These are phyloP conservation scores for Trichoderma sp. DNA, from an alignment of 2,329 filamentous ascomycete species.

Conservation along the genomic window DNA sequence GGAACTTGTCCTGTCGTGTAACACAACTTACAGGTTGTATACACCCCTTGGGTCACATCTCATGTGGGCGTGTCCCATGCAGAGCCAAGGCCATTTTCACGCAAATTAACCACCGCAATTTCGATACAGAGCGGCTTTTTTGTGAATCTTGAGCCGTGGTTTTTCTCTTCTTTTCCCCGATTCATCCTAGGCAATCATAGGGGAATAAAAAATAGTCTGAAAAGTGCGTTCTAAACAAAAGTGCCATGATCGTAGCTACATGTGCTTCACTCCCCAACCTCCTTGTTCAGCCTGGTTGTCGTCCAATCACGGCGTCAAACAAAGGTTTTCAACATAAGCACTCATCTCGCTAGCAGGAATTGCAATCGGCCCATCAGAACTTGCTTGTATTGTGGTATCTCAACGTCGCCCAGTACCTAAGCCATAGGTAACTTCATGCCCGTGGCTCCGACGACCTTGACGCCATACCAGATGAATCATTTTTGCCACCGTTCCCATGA, in stretches of 20 bases:
- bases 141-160: background rate
- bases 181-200: background rate
- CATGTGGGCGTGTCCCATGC: background rate
- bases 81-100: background rate
- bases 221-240: background rate
- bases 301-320: background rate
- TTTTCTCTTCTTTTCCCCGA: background rate
- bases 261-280: background rate
- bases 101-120: constrained; percentile 1
- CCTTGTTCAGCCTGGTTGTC: background rate
- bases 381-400: constrained; percentile 19
- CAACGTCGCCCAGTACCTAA: constrained; percentile 17
- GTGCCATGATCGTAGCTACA: background rate
- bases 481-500: background rate
- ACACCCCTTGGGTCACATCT: background rate
- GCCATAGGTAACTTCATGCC: constrained; percentile 28
- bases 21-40: background rate
- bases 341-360: background rate
- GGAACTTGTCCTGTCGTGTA: background rate
- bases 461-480: background rate
- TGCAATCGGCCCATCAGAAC: background rate
- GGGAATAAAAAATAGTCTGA: background rate
- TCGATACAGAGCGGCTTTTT: background rate
- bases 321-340: background rate
- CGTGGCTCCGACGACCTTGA: constrained; percentile 24